phyloP scores from a whole-genome alignment of 768 basidiomycete genomes.

The Hypholoma fasciculare region DNA sequence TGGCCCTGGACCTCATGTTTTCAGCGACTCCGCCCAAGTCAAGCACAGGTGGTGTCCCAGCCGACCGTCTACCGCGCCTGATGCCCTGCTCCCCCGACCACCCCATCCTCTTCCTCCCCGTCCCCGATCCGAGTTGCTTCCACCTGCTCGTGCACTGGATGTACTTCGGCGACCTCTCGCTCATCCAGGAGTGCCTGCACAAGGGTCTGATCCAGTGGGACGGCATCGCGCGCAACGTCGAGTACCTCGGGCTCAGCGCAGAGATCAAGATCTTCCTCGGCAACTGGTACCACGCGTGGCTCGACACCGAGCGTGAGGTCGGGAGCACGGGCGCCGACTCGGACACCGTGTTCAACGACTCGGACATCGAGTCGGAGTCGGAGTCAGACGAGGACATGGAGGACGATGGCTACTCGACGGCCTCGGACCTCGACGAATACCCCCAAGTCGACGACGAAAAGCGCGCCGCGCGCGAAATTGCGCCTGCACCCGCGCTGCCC shows the following conservation, averaged over 20 bases:
- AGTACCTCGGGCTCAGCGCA: slow-evolving; percentile 77
- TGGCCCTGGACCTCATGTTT: slow-evolving; percentile 58
- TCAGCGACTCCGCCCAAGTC: slow-evolving; percentile 29
- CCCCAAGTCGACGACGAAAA: slow-evolving; percentile 37
- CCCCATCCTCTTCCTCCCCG: slow-evolving; percentile 70
- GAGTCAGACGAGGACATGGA: slow-evolving; percentile 29
- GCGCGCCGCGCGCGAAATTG: slow-evolving; percentile 38
- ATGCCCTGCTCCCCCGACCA: slow-evolving; percentile 67
- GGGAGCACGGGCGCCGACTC: slow-evolving; percentile 33
- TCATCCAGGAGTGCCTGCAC: slow-evolving; percentile 69
- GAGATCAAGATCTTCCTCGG: slow-evolving; percentile 80
- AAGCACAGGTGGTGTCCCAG: slow-evolving; percentile 35
- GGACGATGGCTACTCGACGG: slow-evolving; percentile 35
- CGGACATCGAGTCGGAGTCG: slow-evolving; percentile 14
- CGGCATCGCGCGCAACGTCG: slow-evolving; percentile 85
- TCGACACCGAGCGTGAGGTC: slow-evolving; percentile 36
- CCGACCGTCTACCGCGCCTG: slow-evolving; percentile 61
- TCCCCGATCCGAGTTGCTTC: slow-evolving; percentile 74
- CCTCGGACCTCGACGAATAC: slow-evolving; percentile 39
- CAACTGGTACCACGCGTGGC: slow-evolving; percentile 71
- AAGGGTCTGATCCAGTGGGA: slow-evolving; percentile 76
- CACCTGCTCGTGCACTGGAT: slow-evolving; percentile 77
- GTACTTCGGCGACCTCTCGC: slow-evolving; percentile 71
- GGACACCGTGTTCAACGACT: slow-evolving; percentile 33
- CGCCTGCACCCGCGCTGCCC: background rate